A percentile compares a stretch with the other conserved stretches of the same genome.
Evolutionary conservation across 495 filamentous ascomycete genomes (phyloP).

Genomic region (Penicillium argentinense): DNA sequence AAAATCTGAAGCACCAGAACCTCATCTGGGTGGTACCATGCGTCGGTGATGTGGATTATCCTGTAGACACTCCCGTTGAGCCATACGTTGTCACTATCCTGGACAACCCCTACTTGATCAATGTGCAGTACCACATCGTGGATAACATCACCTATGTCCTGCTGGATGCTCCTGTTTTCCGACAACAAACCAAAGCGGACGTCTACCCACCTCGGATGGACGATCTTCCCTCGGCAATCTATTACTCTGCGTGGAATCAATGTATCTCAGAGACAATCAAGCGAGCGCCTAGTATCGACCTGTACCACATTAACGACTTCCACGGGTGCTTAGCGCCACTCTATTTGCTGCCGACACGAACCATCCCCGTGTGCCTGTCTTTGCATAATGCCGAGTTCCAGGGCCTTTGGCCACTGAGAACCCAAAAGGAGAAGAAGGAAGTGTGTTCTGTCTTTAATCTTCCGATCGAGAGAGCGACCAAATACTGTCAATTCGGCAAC

Average conservation of each 20-base stretch:
- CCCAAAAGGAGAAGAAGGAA: slow-evolving; percentile 56
- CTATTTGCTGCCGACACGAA: slow-evolving; percentile 54
- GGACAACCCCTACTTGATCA: slow-evolving; percentile 58
- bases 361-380: slow-evolving; percentile 59
- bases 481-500: slow-evolving; percentile 68
- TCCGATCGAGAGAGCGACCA: slow-evolving; percentile 39
- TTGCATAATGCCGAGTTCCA: slow-evolving; percentile 72
- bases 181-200: slow-evolving; percentile 62
- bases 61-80: slow-evolving; percentile 53
- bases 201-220: slow-evolving; percentile 71
- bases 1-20: slow-evolving; percentile 62
- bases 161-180: slow-evolving; percentile 66
- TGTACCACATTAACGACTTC: slow-evolving; percentile 81
- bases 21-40: slow-evolving; percentile 70
- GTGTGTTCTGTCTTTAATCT: slow-evolving; percentile 64
- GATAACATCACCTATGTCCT: slow-evolving; percentile 71
- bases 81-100: slow-evolving; percentile 62
- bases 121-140: slow-evolving; percentile 61
- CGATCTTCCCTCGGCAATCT: slow-evolving; percentile 64
- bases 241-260: slow-evolving; percentile 69
- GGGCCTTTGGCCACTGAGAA: slow-evolving; percentile 68
- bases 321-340: slow-evolving; percentile 68
- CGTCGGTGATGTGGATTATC: slow-evolving; percentile 65
- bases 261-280: slow-evolving; percentile 62
- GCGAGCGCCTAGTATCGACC: slow-evolving; percentile 53